These are phyloP conservation scores for Penicillium janthinellum DNA, from an alignment of 2,329 filamentous ascomycete genomes.

Conservation along the genomic window DNA sequence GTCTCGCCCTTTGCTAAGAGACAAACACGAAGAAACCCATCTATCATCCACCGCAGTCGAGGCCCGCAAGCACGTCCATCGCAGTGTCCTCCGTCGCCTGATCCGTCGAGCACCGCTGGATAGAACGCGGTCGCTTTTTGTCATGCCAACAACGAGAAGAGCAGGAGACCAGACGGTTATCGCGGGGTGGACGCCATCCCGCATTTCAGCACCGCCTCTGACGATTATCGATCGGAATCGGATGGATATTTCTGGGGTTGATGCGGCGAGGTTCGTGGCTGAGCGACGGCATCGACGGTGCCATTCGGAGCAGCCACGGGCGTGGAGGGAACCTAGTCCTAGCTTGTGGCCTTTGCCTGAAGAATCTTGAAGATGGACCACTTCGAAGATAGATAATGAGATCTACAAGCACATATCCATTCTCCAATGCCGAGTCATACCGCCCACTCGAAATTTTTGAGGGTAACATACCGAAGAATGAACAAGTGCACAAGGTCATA, in stretches of 20 bases:
- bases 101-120: slow-evolving; percentile 34
- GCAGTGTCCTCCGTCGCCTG: slow-evolving; percentile 31
- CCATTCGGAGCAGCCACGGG: slow-evolving; percentile 42
- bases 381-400: neutral
- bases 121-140: slow-evolving; percentile 35
- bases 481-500: too few species aligned
- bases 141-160: slow-evolving; percentile 29
- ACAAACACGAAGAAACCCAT: slow-evolving; percentile 2
- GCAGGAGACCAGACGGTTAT: slow-evolving; percentile 21
- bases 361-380: slow-evolving; percentile 22
- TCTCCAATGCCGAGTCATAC: too few species aligned
- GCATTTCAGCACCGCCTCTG: slow-evolving; percentile 2
- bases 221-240: slow-evolving; percentile 2
- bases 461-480: too few species aligned
- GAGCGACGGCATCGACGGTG: slow-evolving; percentile 38
- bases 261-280: slow-evolving; percentile 14
- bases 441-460: too few species aligned
- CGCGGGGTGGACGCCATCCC: slow-evolving; percentile 25
- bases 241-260: neutral
- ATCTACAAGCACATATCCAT: too few species aligned
- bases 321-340: slow-evolving; percentile 41
- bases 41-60: slow-evolving; percentile 10
- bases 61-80: slow-evolving; percentile 18
- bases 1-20: slow-evolving; percentile 17
- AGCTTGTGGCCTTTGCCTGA: slow-evolving; percentile 40